Percentiles rank a stretch among this genome's conserved stretches.
Evolutionary conservation across 2,329 filamentous ascomycete genomes (phyloP).

Genomic region (Alternaria alternata): DNA sequence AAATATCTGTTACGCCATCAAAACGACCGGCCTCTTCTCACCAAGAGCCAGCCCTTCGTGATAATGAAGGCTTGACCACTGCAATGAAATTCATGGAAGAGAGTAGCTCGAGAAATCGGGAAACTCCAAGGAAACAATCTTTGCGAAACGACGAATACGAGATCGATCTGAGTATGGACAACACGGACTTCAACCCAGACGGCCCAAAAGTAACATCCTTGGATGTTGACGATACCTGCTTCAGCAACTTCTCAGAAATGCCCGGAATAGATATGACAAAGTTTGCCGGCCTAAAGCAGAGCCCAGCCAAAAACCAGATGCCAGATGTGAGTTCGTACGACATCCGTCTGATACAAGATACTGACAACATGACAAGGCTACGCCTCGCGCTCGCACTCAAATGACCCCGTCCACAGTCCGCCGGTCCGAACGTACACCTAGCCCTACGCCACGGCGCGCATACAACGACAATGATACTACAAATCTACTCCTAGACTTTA

Average conservation of each 20-base stretch:
- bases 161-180: conserved; percentile 35
- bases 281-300: conserved; percentile 75
- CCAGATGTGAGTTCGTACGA: conserved; percentile 24
- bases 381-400: conserved; percentile 47
- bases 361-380: conserved; percentile 29
- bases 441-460: conserved; percentile 62
- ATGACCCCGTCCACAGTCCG: conserved; percentile 62
- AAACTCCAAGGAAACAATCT: conserved; percentile 33
- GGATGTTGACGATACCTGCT: conserved; percentile 72
- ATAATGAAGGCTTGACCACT: conserved; percentile 51
- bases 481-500: conserved; percentile 87
- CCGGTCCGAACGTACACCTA: conserved; percentile 54
- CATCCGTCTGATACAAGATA: neutral
- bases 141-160: conserved; percentile 30
- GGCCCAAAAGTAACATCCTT: conserved; percentile 39
- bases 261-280: conserved; percentile 79
- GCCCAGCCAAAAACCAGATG: conserved; percentile 53
- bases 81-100: conserved; percentile 48
- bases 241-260: conserved; percentile 89
- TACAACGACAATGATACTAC: conserved; percentile 68
- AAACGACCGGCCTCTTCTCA: conserved; percentile 33
- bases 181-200: conserved; percentile 46
- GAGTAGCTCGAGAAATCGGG: conserved; percentile 29
- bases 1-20: conserved; percentile 26
- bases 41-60: conserved; percentile 39